Percentiles rank a stretch among this genome's conserved stretches.
Evolutionary conservation across 202 grass and related monocot genomes (phyloP).

Genomic region (Panicum hallii): DNA sequence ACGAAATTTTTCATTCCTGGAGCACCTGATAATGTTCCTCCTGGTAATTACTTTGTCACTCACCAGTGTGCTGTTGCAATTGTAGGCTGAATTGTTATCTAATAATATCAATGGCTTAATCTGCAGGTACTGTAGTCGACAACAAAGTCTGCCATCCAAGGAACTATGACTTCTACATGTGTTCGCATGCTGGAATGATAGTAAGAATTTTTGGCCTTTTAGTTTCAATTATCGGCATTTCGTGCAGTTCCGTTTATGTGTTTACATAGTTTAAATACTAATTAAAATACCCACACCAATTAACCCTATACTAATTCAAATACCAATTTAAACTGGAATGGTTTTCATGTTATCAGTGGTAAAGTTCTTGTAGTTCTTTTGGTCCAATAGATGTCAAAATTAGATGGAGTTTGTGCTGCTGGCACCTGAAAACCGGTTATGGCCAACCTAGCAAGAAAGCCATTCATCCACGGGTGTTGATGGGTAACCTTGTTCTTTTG

Average conservation of each 20-base stretch:
- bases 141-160: slow-evolving; percentile 75
- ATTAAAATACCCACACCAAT: not conserved
- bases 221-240: not conserved
- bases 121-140: slow-evolving; percentile 72
- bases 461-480: no score
- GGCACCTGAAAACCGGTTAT: not conserved
- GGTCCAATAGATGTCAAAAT: not conserved
- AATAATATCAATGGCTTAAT: not conserved
- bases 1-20: slow-evolving; percentile 82
- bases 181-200: slow-evolving; percentile 71
- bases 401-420: not conserved
- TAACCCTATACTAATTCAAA: no score
- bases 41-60: slow-evolving; percentile 54
- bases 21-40: slow-evolving; percentile 71
- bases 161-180: slow-evolving; percentile 91
- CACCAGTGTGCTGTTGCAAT: not conserved
- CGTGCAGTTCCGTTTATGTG: not conserved
- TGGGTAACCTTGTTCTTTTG: not conserved
- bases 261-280: not conserved
- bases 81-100: not conserved
- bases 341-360: not conserved
- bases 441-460: no score
- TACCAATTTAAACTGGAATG: not conserved
- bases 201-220: slow-evolving; percentile 45
- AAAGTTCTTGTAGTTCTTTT: not conserved